Conservation (phyloP, 148 eudicot genomes). For the Linanthus parryae region DNA sequence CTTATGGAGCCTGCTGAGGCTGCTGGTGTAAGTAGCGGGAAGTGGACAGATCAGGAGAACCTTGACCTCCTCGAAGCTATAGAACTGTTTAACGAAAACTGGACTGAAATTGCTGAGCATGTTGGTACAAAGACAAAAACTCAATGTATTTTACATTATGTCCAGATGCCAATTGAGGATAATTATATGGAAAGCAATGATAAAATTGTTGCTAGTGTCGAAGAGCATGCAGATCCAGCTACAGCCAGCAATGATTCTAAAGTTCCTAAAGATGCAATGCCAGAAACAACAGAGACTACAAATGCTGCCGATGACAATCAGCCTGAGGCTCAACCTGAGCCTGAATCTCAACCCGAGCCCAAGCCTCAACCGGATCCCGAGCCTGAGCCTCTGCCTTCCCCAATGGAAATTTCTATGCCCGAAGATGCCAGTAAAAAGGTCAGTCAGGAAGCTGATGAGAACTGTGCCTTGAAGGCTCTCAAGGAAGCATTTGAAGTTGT, state of each 20-base stretch:
- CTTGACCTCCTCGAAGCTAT: conserved; percentile 94
- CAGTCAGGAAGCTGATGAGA: conserved; percentile 30
- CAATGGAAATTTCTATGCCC: conserved; percentile 29
- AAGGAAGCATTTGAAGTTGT: conserved; percentile 86
- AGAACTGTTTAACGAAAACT: conserved; percentile 87
- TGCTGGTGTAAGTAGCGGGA: conserved; percentile 87
- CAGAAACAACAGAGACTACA: conserved; percentile 37
- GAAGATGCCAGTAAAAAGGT: conserved; percentile 25
- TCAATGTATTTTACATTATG: conserved; percentile 93
- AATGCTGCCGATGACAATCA: conserved; percentile 26
- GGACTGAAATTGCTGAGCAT: conserved; percentile 99
- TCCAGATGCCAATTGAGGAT: conserved; percentile 98
- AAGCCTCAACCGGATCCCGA: too few relatives aligned
- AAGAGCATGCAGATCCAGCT: conserved; percentile 37
- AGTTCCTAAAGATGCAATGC: conserved; percentile 31
- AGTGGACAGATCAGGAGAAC: conserved; percentile 99
- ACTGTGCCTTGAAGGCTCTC: conserved; percentile 63
- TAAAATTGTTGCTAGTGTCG: conserved; percentile 19
- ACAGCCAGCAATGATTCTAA: conserved; percentile 25
- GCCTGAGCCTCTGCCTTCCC: too few relatives aligned
- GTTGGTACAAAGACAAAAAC: conserved; percentile 98
- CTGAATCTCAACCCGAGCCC: too few relatives aligned
- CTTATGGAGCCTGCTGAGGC: conserved; percentile 96
- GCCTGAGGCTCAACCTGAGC: conserved; percentile 27
- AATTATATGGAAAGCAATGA: conserved; percentile 50